Conservation (phyloP, 208 protist genomes). For the Borovskyia barvae region DNA sequence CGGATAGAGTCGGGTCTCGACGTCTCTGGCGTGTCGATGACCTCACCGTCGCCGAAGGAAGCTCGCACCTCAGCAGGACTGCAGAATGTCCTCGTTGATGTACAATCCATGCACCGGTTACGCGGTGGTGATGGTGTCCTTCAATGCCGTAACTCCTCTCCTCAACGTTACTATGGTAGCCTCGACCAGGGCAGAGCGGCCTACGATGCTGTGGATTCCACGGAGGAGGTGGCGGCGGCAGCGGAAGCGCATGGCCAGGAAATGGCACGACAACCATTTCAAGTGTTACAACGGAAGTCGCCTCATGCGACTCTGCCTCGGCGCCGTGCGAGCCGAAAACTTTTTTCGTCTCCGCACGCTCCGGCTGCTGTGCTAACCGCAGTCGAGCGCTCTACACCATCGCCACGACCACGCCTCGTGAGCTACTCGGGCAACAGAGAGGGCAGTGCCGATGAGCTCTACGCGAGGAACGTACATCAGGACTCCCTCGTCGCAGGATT, state of each 20-base stretch:
- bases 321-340: conserved; percentile 25
- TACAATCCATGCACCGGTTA: not conserved
- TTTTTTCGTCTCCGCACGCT: conserved; percentile 23
- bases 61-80: not conserved
- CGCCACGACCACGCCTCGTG: too few species aligned
- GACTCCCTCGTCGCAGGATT: too few species aligned
- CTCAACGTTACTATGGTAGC: not conserved
- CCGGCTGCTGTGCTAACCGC: too few species aligned
- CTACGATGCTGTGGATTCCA: not conserved
- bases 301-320: conserved; percentile 11
- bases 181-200: conserved; percentile 7
- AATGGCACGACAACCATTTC: conserved; percentile 11
- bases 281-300: conserved; percentile 12
- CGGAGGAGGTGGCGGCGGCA: too few species aligned
- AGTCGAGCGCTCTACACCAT: too few species aligned
- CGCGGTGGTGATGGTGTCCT: not conserved
- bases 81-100: not conserved
- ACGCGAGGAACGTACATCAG: too few species aligned
- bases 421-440: too few species aligned
- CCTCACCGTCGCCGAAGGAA: too few species aligned
- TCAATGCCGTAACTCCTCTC: not conserved
- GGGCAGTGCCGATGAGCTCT: too few species aligned
- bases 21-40: too few species aligned
- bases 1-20: too few species aligned
- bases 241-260: too few species aligned